phyloP scores from a whole-genome alignment of 2,329 filamentous ascomycete species.

The Phialophora chinensis region DNA sequence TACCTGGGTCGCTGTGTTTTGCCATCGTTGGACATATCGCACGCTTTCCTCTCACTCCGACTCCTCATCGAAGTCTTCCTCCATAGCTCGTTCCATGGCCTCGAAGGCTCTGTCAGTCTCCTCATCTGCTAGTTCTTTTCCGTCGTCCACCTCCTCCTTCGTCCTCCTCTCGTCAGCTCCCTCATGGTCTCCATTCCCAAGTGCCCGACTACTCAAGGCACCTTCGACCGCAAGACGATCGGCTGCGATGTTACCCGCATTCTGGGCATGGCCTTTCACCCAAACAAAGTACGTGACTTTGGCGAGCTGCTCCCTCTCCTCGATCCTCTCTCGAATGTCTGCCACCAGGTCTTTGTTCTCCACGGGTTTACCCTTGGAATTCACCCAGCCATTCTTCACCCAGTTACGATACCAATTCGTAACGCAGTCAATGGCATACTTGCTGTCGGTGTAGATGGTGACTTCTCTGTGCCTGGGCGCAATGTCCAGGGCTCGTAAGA shows the following conservation, averaged over 20 bases:
- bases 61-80: slow-evolving; percentile 24
- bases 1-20: background rate
- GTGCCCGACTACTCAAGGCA: slow-evolving; percentile 53
- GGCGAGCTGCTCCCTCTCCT: slow-evolving; percentile 67
- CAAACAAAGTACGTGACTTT: slow-evolving; percentile 76
- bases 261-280: slow-evolving; percentile 83
- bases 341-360: slow-evolving; percentile 87
- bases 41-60: slow-evolving; percentile 9
- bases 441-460: slow-evolving; percentile 84
- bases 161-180: slow-evolving; percentile 34
- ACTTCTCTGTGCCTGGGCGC: slow-evolving; percentile 71
- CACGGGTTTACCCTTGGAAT: slow-evolving; percentile 70
- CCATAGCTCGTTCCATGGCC: slow-evolving; percentile 33
- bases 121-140: slow-evolving; percentile 14
- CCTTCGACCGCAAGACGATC: slow-evolving; percentile 77
- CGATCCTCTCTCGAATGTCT: slow-evolving; percentile 72
- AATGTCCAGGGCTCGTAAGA: slow-evolving; percentile 80
- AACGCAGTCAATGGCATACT: slow-evolving; percentile 87
- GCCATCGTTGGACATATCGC: background rate
- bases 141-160: slow-evolving; percentile 8
- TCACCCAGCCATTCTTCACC: slow-evolving; percentile 79
- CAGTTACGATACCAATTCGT: slow-evolving; percentile 82
- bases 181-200: slow-evolving; percentile 41
- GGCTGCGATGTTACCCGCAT: slow-evolving; percentile 78
- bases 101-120: slow-evolving; percentile 26